Evolutionary conservation across 176 grass and related monocot species (phyloP).

Genomic region (Oryza australiensis): DNA sequence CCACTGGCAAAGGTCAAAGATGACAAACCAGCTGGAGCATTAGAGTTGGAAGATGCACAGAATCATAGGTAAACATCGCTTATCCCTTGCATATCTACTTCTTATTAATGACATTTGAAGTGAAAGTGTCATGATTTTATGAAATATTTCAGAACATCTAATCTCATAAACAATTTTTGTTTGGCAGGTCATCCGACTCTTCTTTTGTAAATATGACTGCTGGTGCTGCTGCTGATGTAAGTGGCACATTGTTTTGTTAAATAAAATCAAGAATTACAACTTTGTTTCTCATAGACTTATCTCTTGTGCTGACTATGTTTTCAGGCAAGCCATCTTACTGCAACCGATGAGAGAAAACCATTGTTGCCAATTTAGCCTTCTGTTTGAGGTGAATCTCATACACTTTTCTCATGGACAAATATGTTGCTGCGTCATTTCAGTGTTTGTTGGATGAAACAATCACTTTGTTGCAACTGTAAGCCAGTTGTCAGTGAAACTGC

Average conservation of each 20-base stretch:
- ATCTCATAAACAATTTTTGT: slow-evolving; percentile 18
- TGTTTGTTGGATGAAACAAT: neutral
- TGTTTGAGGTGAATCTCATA: slow-evolving; percentile 42
- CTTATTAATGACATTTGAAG: neutral
- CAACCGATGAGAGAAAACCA: slow-evolving; percentile 78
- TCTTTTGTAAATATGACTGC: slow-evolving; percentile 96
- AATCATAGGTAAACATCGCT: slow-evolving; percentile 56
- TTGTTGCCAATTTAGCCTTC: slow-evolving; percentile 75
- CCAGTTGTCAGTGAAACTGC: neutral
- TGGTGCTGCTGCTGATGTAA: slow-evolving; percentile 82
- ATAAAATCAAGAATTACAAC: slow-evolving; percentile 16
- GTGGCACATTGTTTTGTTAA: slow-evolving; percentile 24
- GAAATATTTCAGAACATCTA: slow-evolving; percentile 7
- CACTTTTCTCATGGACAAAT: neutral
- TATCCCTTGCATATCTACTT: neutral
- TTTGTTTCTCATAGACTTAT: slow-evolving; percentile 21
- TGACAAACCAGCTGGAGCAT: slow-evolving; percentile 57
- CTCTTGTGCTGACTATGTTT: slow-evolving; percentile 19
- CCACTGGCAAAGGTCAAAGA: slow-evolving; percentile 94
- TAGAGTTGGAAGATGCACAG: slow-evolving; percentile 69
- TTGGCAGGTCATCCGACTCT: slow-evolving; percentile 69
- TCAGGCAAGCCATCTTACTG: slow-evolving; percentile 60
- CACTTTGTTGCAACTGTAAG: neutral
- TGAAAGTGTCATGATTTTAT: neutral
- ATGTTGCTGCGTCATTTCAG: neutral